Evolutionary conservation across 2,329 filamentous ascomycete species (phyloP), one percentile per base, ranked within the genome.

Genomic region (Aspergillus felis): DNA sequence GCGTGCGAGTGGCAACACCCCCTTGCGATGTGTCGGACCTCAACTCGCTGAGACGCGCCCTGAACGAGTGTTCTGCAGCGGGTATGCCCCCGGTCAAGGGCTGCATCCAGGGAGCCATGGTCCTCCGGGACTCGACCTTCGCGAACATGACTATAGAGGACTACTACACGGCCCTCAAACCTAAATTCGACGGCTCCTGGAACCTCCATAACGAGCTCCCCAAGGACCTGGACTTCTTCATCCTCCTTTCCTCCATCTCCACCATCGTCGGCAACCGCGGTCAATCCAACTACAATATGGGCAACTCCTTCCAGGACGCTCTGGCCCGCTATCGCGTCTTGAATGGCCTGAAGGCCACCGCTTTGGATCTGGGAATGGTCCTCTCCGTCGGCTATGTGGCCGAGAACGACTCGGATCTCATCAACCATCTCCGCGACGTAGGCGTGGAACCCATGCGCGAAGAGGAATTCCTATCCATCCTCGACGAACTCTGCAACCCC

Each of bases 211-310:
- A 61, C 14, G 25, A 58, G 12, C 56, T 74, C 24, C 67, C 64
- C 7, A 29, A 48, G 2, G 57, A 73, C 47, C 64, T 79, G 17
- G 74, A 76, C 51, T 79, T 79, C 64, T 79, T 79, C 57, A 61
- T 77, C 51, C 69, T 76, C 60, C 64, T 78, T 1, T 78, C 76
- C 0, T 79, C 77, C 1, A 63, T 73, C 1, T 72, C 75, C 32
- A 74, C 74, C 1, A 65, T 82, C 14, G 66, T 79, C 6, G 80
- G 81, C 3, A 79, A 79, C 52, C 62, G 73, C 5, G 75, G 76
- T 3, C 71, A 83, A 54, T 71, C 79, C 10, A 80, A 78, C 57
- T 79, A 79, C 58, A 67, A 71, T 2, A 74, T 75, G 5, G 76
- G 66, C n/a, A 71, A 72, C 47, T 68, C 72, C 1, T 79, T 71